A percentile compares a stretch with the other conserved stretches of the same genome.
Conservation (phyloP, 176 grass and related monocot genomes). For the Tillandsia leiboldiana region DNA sequence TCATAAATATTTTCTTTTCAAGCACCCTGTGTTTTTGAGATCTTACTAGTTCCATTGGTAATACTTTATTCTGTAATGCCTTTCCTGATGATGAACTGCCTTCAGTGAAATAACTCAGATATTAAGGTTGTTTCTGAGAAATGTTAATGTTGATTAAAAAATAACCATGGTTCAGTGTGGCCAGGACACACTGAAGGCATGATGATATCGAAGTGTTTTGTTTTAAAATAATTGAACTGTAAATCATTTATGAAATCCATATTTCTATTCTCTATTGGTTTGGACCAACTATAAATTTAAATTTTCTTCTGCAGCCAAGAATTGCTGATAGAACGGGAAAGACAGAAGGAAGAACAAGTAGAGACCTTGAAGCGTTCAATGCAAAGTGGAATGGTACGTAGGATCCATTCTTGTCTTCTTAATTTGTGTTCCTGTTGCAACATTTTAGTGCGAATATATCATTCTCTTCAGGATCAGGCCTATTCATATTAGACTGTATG, state of each 20-base stretch:
- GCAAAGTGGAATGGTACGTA: constrained; percentile 92
- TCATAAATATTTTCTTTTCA: background rate
- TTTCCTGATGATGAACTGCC: background rate
- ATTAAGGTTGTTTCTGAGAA: no score
- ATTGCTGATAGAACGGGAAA: constrained; percentile 75
- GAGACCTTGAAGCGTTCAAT: constrained; percentile 82
- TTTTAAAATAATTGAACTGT: background rate
- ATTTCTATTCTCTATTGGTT: background rate
- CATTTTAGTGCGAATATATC: no score
- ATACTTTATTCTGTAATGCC: background rate
- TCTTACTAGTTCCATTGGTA: background rate
- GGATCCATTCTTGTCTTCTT: constrained; percentile 7
- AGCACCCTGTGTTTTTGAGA: background rate
- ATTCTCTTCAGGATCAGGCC: no score
- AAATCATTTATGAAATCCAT: background rate
- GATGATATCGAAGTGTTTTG: no score
- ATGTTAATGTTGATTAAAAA: no score
- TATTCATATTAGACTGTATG: no score
- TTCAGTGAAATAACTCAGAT: background rate
- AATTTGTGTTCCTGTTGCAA: background rate
- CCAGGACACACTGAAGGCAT: no score
- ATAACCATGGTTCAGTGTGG: no score
- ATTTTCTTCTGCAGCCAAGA: constrained; percentile 45
- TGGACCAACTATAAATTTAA: background rate
- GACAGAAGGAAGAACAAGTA: constrained; percentile 77